Percentiles rank a stretch among this genome's conserved stretches.
phyloP scores from a whole-genome alignment of 2,329 filamentous ascomycete genomes.

The Clonostachys solani region DNA sequence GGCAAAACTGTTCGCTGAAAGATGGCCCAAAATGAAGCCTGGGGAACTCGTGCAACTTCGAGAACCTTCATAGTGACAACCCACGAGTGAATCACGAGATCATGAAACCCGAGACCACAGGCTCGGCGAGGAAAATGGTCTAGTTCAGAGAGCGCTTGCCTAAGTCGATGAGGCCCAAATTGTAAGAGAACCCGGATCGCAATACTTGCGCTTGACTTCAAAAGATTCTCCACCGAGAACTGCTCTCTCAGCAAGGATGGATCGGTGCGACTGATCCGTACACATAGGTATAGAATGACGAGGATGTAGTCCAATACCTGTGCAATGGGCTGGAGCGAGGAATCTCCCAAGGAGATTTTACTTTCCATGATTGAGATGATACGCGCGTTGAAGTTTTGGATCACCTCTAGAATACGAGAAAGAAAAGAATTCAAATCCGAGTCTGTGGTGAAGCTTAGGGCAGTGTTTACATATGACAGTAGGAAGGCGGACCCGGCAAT shows the following conservation, averaged over 20 bases:
- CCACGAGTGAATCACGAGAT: conserved; percentile 49
- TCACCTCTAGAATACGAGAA: conserved; percentile 34
- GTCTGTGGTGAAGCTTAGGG: conserved; percentile 30
- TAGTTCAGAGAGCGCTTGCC: not conserved
- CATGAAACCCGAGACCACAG: conserved; percentile 44
- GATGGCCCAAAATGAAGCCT: conserved; percentile 58
- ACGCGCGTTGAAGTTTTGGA: conserved; percentile 28
- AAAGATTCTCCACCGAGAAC: conserved; percentile 41
- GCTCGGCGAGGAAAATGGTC: conserved; percentile 32
- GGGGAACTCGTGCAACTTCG: conserved; percentile 42
- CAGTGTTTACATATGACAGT: conserved; percentile 39
- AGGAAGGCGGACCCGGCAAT: conserved; percentile 36
- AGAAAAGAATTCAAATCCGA: conserved; percentile 33
- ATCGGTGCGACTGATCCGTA: conserved; percentile 36
- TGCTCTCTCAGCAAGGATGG: conserved; percentile 21
- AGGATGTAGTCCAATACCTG: conserved; percentile 15
- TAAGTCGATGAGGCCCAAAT: conserved; percentile 24
- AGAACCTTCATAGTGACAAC: conserved; percentile 51
- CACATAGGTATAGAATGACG: conserved; percentile 25
- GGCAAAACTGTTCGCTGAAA: conserved; percentile 36
- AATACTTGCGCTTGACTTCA: conserved; percentile 35
- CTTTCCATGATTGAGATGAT: not conserved
- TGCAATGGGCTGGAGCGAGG: not conserved
- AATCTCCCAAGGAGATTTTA: not conserved
- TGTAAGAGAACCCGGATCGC: conserved; percentile 32